Evolutionary conservation across 352 stramenopile genomes (phyloP).

Genomic region (Aphanomyces euteiches): DNA sequence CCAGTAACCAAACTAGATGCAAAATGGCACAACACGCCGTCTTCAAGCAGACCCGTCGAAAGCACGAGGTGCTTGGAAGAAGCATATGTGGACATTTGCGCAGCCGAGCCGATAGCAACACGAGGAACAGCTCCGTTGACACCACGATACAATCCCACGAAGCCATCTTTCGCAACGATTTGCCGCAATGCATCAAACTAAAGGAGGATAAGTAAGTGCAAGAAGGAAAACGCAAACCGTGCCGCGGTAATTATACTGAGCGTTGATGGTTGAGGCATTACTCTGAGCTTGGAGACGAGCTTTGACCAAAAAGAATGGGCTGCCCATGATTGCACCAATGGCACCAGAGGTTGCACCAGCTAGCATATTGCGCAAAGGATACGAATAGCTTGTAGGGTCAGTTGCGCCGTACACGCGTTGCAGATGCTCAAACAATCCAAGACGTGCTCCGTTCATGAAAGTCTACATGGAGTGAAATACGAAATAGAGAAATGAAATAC

Average conservation of each 20-base stretch:
- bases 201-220: neutral
- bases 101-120: conserved; percentile 74
- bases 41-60: conserved; percentile 56
- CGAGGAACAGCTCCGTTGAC: conserved; percentile 69
- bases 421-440: conserved; percentile 75
- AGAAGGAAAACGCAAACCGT: conserved; percentile 51
- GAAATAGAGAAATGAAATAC: conserved; percentile 28
- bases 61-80: conserved; percentile 80
- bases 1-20: conserved; percentile 77
- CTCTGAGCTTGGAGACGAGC: conserved; percentile 78
- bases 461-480: conserved; percentile 34
- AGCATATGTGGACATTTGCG: conserved; percentile 81
- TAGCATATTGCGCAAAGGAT: conserved; percentile 67
- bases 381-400: conserved; percentile 67
- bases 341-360: conserved; percentile 66
- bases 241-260: conserved; percentile 77
- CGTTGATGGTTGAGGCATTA: conserved; percentile 66
- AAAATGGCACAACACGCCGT: conserved; percentile 72
- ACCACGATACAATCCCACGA: conserved; percentile 67
- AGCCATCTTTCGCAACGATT: conserved; percentile 65
- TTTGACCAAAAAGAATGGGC: conserved; percentile 84
- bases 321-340: conserved; percentile 71
- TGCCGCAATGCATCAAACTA: conserved; percentile 78
- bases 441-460: conserved; percentile 73
- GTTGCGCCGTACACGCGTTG: conserved; percentile 77